phyloP scores from a whole-genome alignment of 1,284 basidiomycete genomes.

The Cryptococcus sp. region DNA sequence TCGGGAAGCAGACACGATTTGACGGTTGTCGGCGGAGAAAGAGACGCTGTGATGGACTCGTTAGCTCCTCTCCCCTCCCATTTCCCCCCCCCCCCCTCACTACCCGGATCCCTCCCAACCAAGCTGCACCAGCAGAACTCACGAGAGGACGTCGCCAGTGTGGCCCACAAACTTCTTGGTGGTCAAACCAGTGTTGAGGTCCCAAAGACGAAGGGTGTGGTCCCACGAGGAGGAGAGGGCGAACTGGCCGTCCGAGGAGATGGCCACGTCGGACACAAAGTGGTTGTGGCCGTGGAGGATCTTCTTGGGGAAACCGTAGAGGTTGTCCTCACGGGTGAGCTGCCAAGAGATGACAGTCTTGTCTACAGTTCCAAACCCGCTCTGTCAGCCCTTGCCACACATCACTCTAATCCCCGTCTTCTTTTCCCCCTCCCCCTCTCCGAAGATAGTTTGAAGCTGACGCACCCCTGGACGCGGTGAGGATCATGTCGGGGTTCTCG shows the following conservation, averaged over 20 bases:
- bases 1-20: conserved; percentile 97
- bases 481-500: conserved; percentile 95
- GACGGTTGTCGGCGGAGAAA: conserved; percentile 96
- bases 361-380: conserved; percentile 58
- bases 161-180: conserved; percentile 98
- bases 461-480: conserved; percentile 92
- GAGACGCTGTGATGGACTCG: conserved; percentile 58
- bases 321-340: conserved; percentile 87
- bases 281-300: conserved; percentile 99
- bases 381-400: neutral
- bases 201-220: conserved; percentile 99
- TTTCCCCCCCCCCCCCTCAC: neutral
- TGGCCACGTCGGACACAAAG: conserved; percentile 99
- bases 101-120: neutral
- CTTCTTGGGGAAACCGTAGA: conserved; percentile 91
- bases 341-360: conserved; percentile 99
- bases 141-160: conserved; percentile 92
- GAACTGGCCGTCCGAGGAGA: conserved; percentile 98
- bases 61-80: neutral
- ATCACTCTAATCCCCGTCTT: neutral
- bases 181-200: conserved; percentile 90
- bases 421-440: neutral
- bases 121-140: conserved; percentile 22
- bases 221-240: conserved; percentile 99
- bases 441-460: conserved; percentile 27